Base-by-base conservation (phyloP, 78 protist species). In the Emiliania huxleyi region DNA sequence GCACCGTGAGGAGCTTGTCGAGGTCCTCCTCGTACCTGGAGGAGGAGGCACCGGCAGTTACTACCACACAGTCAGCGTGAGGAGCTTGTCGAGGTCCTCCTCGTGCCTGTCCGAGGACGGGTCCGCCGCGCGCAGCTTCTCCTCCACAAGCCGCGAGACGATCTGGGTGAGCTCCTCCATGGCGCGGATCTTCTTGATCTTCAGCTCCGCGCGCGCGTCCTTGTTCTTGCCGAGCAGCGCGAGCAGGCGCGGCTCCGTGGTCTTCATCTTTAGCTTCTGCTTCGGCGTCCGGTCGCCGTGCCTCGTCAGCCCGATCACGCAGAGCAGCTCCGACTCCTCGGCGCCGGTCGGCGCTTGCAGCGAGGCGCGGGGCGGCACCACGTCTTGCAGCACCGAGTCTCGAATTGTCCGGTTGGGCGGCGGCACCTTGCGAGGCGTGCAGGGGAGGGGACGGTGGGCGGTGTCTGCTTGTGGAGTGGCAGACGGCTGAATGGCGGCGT, bases 261-360 rank as follows among this genome's bases (percentile, higher is more conserved):
- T 81, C n/a, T 15, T 0, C 79, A 94, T 21, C 42, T 95, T 95
- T 38, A 95, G 89, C 89, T 81, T 81, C 38, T 45, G 94, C 92
- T 95, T 95, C 23, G 97, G 97, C 42, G 97, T 95, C 46, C 97
- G 90, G 69, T 95, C 96, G 40, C 96, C 93, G 55, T 95, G 97
- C 15, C 97, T 94, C 15, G 92, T 44, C 23, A 95, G 56, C 21
- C 93, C 97, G 35, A 91, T 45, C 48, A 95, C 95, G 90, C 95
- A 92, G 43, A 94, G 45, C 90, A 92, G 93, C 44, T 94, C 93
- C n/a, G n/a, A 23, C 75, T 62, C 75, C 29, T 21, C 23, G 29
- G 75, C 2, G 75, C 33, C 75, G 37, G n/a, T 62, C 37, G 75
- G 75, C 75, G 75, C 62, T 8, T 15, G 62, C 62, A 52, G 62